These are phyloP conservation scores for Cryoendolithus antarcticus DNA, from an alignment of 2,329 filamentous ascomycete genomes.

Conservation along the genomic window DNA sequence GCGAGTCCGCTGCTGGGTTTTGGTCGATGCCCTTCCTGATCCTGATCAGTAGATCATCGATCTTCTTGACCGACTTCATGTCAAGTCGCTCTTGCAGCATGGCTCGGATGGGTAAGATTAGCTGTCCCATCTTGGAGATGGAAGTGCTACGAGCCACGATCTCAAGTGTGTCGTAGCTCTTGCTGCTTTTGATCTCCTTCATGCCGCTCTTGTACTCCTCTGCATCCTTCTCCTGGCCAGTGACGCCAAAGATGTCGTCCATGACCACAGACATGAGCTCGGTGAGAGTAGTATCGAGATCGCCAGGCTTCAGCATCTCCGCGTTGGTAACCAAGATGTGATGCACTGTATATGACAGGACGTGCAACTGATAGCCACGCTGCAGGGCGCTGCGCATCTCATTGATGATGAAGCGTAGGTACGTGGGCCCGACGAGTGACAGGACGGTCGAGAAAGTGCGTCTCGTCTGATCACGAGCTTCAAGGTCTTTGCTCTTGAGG, in stretches of 20 bases:
- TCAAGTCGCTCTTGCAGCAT: conserved; percentile 77
- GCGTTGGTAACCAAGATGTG: conserved; percentile 69
- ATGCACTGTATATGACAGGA: conserved; percentile 89
- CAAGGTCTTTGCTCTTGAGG: conserved; percentile 74
- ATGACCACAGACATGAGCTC: conserved; percentile 75
- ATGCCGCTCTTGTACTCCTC: conserved; percentile 91
- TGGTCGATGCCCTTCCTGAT: conserved; percentile 72
- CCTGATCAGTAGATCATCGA: conserved; percentile 75
- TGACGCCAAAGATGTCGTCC: conserved; percentile 91
- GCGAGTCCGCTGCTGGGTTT: conserved; percentile 65
- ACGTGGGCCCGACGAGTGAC: conserved; percentile 64
- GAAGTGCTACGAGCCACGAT: conserved; percentile 74
- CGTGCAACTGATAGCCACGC: conserved; percentile 84
- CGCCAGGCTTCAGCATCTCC: conserved; percentile 63
- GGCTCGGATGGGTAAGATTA: conserved; percentile 66
- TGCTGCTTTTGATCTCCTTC: conserved; percentile 96
- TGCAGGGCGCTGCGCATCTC: conserved; percentile 74
- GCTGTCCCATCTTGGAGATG: conserved; percentile 56
- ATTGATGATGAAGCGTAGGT: conserved; percentile 86
- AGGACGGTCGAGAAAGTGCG: conserved; percentile 80
- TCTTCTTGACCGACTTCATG: conserved; percentile 70
- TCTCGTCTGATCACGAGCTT: conserved; percentile 80
- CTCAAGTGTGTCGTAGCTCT: conserved; percentile 96
- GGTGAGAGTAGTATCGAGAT: conserved; percentile 75
- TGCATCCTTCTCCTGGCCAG: conserved; percentile 91